Evolutionary conservation across 2,329 filamentous ascomycete genomes (phyloP).

Genomic region (Dactylellina leptospora): DNA sequence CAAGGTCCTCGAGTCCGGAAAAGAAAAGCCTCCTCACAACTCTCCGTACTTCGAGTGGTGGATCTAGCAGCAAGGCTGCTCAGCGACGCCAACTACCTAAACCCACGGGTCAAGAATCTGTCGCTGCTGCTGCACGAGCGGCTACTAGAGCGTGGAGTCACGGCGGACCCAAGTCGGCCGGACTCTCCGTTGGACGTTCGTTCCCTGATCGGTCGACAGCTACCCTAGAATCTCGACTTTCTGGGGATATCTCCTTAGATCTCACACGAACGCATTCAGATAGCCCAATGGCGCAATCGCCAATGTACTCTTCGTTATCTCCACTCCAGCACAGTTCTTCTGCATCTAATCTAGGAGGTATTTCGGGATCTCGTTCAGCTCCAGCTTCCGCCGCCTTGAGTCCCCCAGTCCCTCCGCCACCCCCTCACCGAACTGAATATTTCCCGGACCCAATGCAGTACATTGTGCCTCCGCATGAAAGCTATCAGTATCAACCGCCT

Average conservation of each 20-base stretch:
- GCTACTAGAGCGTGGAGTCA: constrained; percentile 72
- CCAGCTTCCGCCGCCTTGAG: constrained; percentile 28
- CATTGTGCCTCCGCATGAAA: constrained; percentile 32
- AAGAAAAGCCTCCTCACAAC: constrained; percentile 55
- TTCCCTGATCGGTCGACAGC: constrained; percentile 31
- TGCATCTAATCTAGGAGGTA: constrained; percentile 19
- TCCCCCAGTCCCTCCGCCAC: constrained; percentile 29
- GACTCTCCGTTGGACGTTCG: constrained; percentile 34
- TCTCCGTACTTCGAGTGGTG: constrained; percentile 51
- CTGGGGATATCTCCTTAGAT: constrained; percentile 30
- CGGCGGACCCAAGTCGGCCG: constrained; percentile 22
- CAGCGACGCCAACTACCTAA: constrained; percentile 30
- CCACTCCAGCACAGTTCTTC: constrained; percentile 25
- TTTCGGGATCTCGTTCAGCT: constrained; percentile 29
- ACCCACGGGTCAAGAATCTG: constrained; percentile 36
- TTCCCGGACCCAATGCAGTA: constrained; percentile 43
- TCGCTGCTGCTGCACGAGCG: constrained; percentile 63
- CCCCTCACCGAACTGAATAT: constrained; percentile 36
- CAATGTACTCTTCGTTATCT: constrained; percentile 17
- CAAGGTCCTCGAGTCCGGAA: constrained; percentile 54
- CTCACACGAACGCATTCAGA: constrained; percentile 44
- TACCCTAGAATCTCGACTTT: constrained; percentile 36
- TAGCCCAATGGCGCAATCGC: constrained; percentile 12
- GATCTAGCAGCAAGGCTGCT: constrained; percentile 23
- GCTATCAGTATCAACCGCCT: constrained; percentile 13